A percentile compares a stretch with the other conserved stretches of the same genome.
These are phyloP conservation scores for Diplodia sapinea DNA, from an alignment of 2,329 filamentous ascomycete genomes.

Conservation along the genomic window DNA sequence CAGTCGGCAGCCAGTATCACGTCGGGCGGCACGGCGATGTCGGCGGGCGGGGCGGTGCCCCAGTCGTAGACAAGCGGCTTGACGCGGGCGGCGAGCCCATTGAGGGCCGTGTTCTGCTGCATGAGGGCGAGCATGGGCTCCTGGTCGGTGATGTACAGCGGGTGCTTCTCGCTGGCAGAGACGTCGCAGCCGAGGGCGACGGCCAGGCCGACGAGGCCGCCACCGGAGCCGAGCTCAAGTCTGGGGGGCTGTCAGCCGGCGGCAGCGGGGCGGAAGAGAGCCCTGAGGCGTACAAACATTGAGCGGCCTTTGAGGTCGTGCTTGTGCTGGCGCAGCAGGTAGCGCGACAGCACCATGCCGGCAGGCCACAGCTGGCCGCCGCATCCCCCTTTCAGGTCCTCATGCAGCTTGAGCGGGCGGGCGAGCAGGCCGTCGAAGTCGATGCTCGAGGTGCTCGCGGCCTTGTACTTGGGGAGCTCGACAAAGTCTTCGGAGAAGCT, in stretches of 20 bases:
- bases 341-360: constrained; percentile 84
- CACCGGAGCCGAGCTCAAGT: constrained; percentile 89
- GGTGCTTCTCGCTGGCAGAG: constrained; percentile 48
- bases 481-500: constrained; percentile 62
- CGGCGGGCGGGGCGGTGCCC: constrained; percentile 56
- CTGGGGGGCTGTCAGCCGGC: constrained; percentile 53
- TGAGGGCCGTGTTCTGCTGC: constrained; percentile 84
- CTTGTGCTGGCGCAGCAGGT: constrained; percentile 77
- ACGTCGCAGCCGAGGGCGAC: constrained; percentile 60
- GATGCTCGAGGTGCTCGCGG: constrained; percentile 58
- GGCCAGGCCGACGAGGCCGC: constrained; percentile 78
- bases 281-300: constrained; percentile 66
- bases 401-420: constrained; percentile 74
- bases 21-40: constrained; percentile 66
- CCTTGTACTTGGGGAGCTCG: constrained; percentile 58
- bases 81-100: constrained; percentile 69
- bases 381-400: constrained; percentile 86
- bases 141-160: constrained; percentile 87
- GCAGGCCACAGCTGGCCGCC: constrained; percentile 95
- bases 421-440: constrained; percentile 76
- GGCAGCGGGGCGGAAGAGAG: background rate
- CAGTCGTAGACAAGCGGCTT: constrained; percentile 79
- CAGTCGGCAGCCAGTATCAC: constrained; percentile 94
- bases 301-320: constrained; percentile 67
- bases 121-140: constrained; percentile 83